Percentiles rank a stretch among this genome's conserved stretches.
Evolutionary conservation across 352 stramenopile genomes (phyloP).

Genomic region (Saprolegnia parasitica): DNA sequence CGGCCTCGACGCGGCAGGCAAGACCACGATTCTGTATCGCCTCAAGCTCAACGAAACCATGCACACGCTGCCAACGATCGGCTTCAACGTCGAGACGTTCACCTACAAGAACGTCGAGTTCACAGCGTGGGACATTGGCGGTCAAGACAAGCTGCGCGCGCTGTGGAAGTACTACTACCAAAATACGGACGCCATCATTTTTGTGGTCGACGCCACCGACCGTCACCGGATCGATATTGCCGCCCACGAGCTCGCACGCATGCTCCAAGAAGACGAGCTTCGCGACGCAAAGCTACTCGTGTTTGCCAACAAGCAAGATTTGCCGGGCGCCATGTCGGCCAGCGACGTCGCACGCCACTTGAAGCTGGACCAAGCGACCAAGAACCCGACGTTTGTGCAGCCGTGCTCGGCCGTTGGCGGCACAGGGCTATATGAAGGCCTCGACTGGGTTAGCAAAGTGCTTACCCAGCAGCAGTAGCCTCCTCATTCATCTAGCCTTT

Average conservation of each 20-base stretch:
- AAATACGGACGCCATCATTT: conserved; percentile 30
- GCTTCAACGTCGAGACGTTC: conserved; percentile 44
- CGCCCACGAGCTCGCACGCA: conserved; percentile 34
- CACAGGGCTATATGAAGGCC: conserved; percentile 42
- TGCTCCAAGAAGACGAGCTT: conserved; percentile 43
- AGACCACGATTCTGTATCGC: conserved; percentile 33
- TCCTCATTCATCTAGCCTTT: too few relatives aligned
- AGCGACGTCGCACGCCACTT: conserved; percentile 36
- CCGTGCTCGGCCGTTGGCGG: conserved; percentile 35
- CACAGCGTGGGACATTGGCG: conserved; percentile 32
- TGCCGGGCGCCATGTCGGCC: conserved; percentile 31
- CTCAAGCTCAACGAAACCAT: conserved; percentile 30
- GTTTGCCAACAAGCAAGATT: conserved; percentile 50
- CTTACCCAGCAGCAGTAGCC: conserved; percentile 30
- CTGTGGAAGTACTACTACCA: conserved; percentile 32
- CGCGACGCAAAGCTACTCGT: conserved; percentile 37
- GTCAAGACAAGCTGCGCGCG: conserved; percentile 29
- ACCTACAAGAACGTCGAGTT: conserved; percentile 38
- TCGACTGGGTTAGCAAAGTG: conserved; percentile 41
- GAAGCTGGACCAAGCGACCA: conserved; percentile 35
- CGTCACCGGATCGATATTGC: conserved; percentile 38
- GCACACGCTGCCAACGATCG: conserved; percentile 36
- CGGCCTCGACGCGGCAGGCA: conserved; percentile 30
- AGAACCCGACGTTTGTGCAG: conserved; percentile 36
- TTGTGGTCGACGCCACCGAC: conserved; percentile 31